Percentiles rank a stretch among this genome's conserved stretches.
These are phyloP conservation scores for Hypoxylon perforatum DNA, from an alignment of 495 filamentous ascomycete species.

Conservation along the genomic window DNA sequence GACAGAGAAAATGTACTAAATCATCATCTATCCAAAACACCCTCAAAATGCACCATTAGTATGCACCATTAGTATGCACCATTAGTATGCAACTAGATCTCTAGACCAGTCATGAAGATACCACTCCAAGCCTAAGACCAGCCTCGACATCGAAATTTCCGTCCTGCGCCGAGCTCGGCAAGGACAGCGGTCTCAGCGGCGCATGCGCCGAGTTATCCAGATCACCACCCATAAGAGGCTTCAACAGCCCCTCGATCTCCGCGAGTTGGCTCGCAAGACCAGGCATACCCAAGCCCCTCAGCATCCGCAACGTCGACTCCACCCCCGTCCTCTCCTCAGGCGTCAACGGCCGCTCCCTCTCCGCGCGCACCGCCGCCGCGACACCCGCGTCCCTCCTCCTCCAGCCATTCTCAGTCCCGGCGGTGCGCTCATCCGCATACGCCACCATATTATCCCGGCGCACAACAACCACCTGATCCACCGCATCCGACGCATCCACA, in stretches of 20 bases:
- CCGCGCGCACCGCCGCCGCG: conserved; percentile 33
- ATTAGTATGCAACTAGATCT: too few relatives aligned
- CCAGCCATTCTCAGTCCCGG: conserved; percentile 14
- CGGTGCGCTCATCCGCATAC: conserved; percentile 35
- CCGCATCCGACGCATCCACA: conserved; percentile 38
- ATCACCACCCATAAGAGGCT: conserved; percentile 36
- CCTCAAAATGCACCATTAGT: too few relatives aligned
- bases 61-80: too few relatives aligned
- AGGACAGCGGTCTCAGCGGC: conserved; percentile 18
- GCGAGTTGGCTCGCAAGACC: conserved; percentile 41
- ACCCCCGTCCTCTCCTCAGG: conserved; percentile 33
- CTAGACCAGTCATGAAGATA: neutral
- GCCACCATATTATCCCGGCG: conserved; percentile 36
- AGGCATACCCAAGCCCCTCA: conserved; percentile 33
- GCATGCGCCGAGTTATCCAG: neutral
- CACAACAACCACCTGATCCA: conserved; percentile 44
- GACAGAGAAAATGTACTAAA: too few relatives aligned
- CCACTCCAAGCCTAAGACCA: conserved; percentile 15
- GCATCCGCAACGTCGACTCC: conserved; percentile 33
- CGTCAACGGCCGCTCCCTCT: conserved; percentile 43
- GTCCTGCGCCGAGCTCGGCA: conserved; percentile 13
- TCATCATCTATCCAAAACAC: too few relatives aligned
- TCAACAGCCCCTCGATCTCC: conserved; percentile 45
- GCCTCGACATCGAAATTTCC: conserved; percentile 12
- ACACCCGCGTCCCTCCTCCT: conserved; percentile 2